A percentile compares a stretch with the other conserved stretches of the same genome.
Conservation (phyloP, 768 basidiomycete species). For the Pleurotus platypus region DNA sequence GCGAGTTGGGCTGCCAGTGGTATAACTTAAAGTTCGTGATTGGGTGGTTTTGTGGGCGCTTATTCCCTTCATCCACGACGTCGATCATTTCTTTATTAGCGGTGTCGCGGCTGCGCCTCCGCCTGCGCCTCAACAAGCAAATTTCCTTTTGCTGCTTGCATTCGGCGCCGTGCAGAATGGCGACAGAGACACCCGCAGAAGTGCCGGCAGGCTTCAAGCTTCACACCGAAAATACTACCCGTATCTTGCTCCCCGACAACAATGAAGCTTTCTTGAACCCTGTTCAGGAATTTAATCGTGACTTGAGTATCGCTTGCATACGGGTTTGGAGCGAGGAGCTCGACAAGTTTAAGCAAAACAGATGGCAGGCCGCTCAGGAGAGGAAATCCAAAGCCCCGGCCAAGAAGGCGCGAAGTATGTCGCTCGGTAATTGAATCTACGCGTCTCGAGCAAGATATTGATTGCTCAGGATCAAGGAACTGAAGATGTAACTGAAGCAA, state of each 20-base stretch:
- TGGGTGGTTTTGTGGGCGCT: neutral
- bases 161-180: conserved; percentile 14
- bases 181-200: conserved; percentile 21
- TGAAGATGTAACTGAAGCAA: neutral
- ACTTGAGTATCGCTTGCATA: conserved; percentile 89
- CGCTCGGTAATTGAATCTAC: neutral
- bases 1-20: too few species aligned
- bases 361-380: conserved; percentile 53
- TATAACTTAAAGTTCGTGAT: too few species aligned
- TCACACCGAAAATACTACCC: conserved; percentile 78
- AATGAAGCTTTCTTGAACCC: conserved; percentile 95
- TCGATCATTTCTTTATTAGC: neutral
- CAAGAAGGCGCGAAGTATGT: conserved; percentile 46
- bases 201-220: conserved; percentile 75
- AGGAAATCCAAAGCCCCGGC: conserved; percentile 38
- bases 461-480: conserved; percentile 1
- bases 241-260: conserved; percentile 66
- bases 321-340: conserved; percentile 80
- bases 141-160: neutral
- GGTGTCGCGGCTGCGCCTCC: neutral
- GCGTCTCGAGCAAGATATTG: neutral
- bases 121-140: neutral
- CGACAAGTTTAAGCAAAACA: conserved; percentile 57
- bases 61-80: neutral
- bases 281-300: conserved; percentile 97